These are phyloP conservation scores for Teratosphaeria zuluensis DNA, from an alignment of 2,329 filamentous ascomycete species.

Conservation along the genomic window DNA sequence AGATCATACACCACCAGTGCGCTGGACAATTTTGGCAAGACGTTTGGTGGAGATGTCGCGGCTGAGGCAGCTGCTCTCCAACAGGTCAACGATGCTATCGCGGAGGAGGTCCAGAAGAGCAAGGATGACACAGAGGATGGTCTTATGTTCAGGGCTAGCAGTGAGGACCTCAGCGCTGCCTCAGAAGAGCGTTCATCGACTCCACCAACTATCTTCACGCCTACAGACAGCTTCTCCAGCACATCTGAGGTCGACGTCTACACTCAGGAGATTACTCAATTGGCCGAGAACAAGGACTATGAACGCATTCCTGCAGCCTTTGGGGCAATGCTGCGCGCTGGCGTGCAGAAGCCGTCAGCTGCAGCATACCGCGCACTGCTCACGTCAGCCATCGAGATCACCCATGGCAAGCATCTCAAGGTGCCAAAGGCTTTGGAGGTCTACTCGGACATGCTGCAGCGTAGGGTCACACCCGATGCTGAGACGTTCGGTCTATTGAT, in stretches of 20 bases:
- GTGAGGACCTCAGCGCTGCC: constrained; percentile 5
- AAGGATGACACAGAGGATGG: constrained; percentile 40
- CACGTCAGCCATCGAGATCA: constrained; percentile 72
- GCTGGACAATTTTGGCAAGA: constrained; percentile 51
- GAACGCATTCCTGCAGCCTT: constrained; percentile 84
- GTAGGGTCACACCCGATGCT: constrained; percentile 69
- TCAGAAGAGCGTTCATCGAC: constrained; percentile 15
- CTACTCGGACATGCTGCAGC: constrained; percentile 90
- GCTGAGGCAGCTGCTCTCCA: constrained; percentile 53
- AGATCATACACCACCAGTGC: constrained; percentile 45
- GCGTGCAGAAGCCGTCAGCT: constrained; percentile 68
- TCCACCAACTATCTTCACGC: constrained; percentile 18
- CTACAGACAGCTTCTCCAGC: constrained; percentile 30
- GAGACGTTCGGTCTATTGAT: constrained; percentile 85
- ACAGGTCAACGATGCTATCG: constrained; percentile 75
- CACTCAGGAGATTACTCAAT: constrained; percentile 66
- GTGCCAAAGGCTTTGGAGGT: constrained; percentile 89
- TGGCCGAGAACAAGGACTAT: constrained; percentile 64
- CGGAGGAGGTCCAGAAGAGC: constrained; percentile 61
- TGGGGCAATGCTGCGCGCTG: constrained; percentile 76
- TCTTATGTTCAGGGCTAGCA: constrained; percentile 11
- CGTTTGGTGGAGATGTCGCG: constrained; percentile 37
- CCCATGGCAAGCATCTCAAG: constrained; percentile 68
- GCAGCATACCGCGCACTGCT: constrained; percentile 88
- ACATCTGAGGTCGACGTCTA: constrained; percentile 56